phyloP scores from a whole-genome alignment of 2,329 filamentous ascomycete species.

The Reticulascus tulasneorum region DNA sequence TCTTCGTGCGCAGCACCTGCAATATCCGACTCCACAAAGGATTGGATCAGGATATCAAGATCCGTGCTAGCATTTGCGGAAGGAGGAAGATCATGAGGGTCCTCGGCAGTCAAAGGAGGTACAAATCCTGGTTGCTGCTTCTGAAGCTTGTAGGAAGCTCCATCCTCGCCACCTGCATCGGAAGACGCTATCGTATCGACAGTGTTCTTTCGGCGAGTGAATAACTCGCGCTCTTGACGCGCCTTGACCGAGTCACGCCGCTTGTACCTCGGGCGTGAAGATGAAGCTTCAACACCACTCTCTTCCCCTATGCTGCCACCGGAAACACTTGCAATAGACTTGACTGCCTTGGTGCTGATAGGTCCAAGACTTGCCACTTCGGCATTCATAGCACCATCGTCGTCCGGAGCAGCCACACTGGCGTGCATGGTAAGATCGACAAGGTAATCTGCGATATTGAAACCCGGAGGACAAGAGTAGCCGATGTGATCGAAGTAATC shows the following conservation, averaged over 20 bases:
- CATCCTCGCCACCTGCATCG: slow-evolving; percentile 48
- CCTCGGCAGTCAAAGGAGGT: slow-evolving; percentile 62
- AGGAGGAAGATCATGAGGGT: slow-evolving; percentile 60
- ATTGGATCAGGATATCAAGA: slow-evolving; percentile 73
- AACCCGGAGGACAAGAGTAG: slow-evolving; percentile 89
- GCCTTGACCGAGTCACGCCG: slow-evolving; percentile 77
- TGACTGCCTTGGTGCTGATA: slow-evolving; percentile 83
- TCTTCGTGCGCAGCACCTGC: slow-evolving; percentile 71
- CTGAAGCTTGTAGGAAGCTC: slow-evolving; percentile 48
- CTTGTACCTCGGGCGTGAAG: slow-evolving; percentile 62
- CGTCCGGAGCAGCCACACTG: slow-evolving; percentile 55
- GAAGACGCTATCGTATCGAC: slow-evolving; percentile 61
- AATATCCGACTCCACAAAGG: slow-evolving; percentile 75
- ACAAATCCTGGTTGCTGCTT: slow-evolving; percentile 37
- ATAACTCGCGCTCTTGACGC: slow-evolving; percentile 86
- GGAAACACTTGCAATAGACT: slow-evolving; percentile 83
- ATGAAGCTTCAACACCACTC: slow-evolving; percentile 55
- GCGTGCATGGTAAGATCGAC: slow-evolving; percentile 98
- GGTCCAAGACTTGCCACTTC: slow-evolving; percentile 69
- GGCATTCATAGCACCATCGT: slow-evolving; percentile 48
- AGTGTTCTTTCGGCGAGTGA: slow-evolving; percentile 70
- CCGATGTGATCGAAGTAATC: slow-evolving; percentile 88
- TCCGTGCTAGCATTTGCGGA: slow-evolving; percentile 65
- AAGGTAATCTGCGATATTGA: slow-evolving; percentile 98
- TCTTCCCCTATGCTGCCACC: slow-evolving; percentile 70